Conservation (phyloP, 306 rosid genomes). For the Acacia confusa region DNA sequence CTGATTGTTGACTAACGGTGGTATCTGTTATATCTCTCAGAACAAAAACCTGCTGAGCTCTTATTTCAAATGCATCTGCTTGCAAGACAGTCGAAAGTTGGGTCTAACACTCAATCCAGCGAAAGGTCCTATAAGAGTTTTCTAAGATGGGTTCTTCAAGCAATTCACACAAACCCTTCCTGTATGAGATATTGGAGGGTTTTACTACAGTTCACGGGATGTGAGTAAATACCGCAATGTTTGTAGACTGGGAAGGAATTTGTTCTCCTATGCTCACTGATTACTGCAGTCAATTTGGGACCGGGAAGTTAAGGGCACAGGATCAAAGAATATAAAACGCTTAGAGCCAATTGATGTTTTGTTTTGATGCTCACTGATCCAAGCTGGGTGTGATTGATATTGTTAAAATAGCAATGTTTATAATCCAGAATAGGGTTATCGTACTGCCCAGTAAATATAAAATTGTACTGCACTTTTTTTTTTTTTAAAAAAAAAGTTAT, state of each 20-base stretch:
- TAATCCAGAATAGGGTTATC: not conserved
- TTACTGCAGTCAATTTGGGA: not conserved
- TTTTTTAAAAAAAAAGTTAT: not conserved
- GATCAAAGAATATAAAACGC: not conserved
- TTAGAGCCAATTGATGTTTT: not conserved
- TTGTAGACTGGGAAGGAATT: slow-evolving; percentile 6
- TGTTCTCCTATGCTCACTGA: not conserved
- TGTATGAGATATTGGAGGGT: slow-evolving; percentile 84
- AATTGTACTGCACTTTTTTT: not conserved
- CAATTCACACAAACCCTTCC: slow-evolving; percentile 80
- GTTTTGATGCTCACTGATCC: not conserved
- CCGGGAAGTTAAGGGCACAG: not conserved
- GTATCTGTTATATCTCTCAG: slow-evolving; percentile 38
- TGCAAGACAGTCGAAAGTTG: slow-evolving; percentile 52
- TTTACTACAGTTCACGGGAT: slow-evolving; percentile 50
- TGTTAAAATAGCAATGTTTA: not conserved
- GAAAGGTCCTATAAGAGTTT: slow-evolving; percentile 59
- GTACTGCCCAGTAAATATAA: not conserved
- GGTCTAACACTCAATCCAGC: slow-evolving; percentile 31
- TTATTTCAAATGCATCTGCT: slow-evolving; percentile 89
- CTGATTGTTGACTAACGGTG: not conserved
- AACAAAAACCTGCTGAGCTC: slow-evolving; percentile 81
- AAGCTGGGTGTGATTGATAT: not conserved
- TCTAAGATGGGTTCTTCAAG: slow-evolving; percentile 75
- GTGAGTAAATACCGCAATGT: not conserved